Conservation (phyloP, 2,329 filamentous ascomycete species). For the Ophiostoma australiae region DNA sequence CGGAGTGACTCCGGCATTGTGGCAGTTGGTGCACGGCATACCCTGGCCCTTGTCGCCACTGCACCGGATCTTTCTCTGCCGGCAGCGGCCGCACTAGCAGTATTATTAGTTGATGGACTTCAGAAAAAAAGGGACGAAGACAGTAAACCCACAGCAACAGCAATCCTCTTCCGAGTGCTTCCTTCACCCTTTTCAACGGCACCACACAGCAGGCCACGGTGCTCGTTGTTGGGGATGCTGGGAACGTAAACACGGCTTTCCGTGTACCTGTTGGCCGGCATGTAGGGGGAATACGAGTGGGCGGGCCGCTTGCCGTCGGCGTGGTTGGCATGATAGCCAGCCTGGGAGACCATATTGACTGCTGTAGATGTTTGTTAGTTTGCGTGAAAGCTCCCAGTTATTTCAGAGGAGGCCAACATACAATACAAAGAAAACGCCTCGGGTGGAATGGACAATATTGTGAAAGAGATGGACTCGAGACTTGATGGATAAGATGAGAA, state of each 20-base stretch:
- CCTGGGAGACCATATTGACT: conserved; percentile 42
- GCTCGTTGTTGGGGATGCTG: conserved; percentile 24
- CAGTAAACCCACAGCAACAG: conserved; percentile 49
- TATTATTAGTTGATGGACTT: conserved; percentile 36
- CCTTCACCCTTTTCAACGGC: conserved; percentile 38
- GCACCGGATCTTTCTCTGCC: conserved; percentile 91
- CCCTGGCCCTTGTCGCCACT: conserved; percentile 76
- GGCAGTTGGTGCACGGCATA: conserved; percentile 78
- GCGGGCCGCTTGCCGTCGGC: conserved; percentile 41
- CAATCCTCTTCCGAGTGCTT: conserved; percentile 53
- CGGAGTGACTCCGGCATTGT: conserved; percentile 60
- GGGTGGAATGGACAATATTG: background rate
- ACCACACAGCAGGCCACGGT: conserved; percentile 38
- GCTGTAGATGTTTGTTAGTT: background rate
- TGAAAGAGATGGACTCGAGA: background rate
- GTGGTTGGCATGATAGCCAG: conserved; percentile 34
- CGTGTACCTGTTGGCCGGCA: conserved; percentile 29
- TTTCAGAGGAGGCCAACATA: too few species aligned
- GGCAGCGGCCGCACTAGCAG: conserved; percentile 89
- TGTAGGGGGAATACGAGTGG: conserved; percentile 39
- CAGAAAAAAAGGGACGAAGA: background rate
- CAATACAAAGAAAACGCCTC: background rate
- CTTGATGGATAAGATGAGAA: background rate
- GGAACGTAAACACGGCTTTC: conserved; percentile 38
- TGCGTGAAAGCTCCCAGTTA: too few species aligned